Conservation (phyloP, 345 rosid genomes). For the Aurinia saxatilis region DNA sequence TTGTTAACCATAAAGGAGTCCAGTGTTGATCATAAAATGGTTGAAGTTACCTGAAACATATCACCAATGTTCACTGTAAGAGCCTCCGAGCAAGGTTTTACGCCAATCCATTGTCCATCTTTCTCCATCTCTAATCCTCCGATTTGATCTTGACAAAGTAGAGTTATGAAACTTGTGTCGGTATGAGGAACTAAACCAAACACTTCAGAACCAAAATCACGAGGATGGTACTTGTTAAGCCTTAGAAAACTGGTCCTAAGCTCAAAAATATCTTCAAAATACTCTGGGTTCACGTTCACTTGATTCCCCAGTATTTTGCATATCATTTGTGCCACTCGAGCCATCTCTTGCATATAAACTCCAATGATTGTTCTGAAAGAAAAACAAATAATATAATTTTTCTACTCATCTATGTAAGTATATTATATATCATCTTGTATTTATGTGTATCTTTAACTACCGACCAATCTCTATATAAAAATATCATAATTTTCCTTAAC, state of each 20-base stretch:
- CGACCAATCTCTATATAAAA: neutral
- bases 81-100: constrained; percentile 53
- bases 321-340: constrained; percentile 36
- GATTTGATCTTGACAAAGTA: constrained; percentile 50
- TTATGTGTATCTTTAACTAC: neutral
- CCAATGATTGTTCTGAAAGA: constrained; percentile 34
- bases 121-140: constrained; percentile 63
- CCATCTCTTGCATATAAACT: constrained; percentile 30
- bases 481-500: neutral
- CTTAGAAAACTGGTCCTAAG: constrained; percentile 42
- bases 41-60: constrained; percentile 55
- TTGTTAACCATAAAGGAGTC: too few species aligned
- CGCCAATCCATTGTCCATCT: constrained; percentile 54
- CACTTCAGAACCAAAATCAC: constrained; percentile 39
- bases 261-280: constrained; percentile 39
- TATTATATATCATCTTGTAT: neutral
- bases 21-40: neutral
- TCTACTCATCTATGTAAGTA: neutral
- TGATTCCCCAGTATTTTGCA: constrained; percentile 39
- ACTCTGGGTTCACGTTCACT: constrained; percentile 32
- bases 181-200: constrained; percentile 78
- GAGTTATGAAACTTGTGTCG: constrained; percentile 55
- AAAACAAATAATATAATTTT: neutral
- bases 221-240: constrained; percentile 72
- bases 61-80: constrained; percentile 67